Conservation (phyloP, 2,329 filamentous ascomycete genomes). For the Ceratocystis harringtonii region DNA sequence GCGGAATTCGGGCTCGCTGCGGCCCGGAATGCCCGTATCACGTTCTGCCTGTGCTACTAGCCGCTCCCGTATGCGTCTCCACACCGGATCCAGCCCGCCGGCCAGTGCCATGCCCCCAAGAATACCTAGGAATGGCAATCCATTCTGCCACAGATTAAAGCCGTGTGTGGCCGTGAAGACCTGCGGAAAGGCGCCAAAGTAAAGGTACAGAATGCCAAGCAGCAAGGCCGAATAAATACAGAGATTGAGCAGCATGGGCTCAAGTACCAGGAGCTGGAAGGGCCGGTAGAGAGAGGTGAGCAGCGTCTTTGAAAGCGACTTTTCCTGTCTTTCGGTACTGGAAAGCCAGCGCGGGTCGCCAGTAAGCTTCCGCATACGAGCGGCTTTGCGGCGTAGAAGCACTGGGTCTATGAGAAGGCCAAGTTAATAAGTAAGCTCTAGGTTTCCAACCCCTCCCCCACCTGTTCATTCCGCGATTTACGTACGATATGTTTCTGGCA, state of each 20-base stretch:
- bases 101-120: conserved; percentile 52
- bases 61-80: conserved; percentile 42
- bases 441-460: background rate
- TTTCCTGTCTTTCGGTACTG: conserved; percentile 56
- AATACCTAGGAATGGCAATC: conserved; percentile 62
- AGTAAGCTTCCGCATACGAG: conserved; percentile 53
- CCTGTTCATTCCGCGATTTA: conserved; percentile 20
- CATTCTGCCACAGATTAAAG: conserved; percentile 65
- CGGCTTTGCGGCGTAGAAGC: conserved; percentile 58
- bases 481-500: conserved; percentile 72
- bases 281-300: conserved; percentile 48
- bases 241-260: conserved; percentile 74
- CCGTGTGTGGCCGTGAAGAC: conserved; percentile 61
- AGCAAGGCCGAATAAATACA: conserved; percentile 72
- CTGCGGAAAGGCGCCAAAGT: conserved; percentile 75
- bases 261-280: conserved; percentile 62
- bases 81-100: conserved; percentile 50
- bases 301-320: conserved; percentile 50
- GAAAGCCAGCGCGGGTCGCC: conserved; percentile 64
- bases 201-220: conserved; percentile 78
- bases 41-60: conserved; percentile 40
- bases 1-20: conserved; percentile 73
- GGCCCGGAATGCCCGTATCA: conserved; percentile 34
- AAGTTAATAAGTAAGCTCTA: background rate
- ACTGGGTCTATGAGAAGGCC: conserved; percentile 39